These are phyloP conservation scores for Mycosphaerella arachidis DNA, from an alignment of 2,329 filamentous ascomycete species.

Conservation along the genomic window DNA sequence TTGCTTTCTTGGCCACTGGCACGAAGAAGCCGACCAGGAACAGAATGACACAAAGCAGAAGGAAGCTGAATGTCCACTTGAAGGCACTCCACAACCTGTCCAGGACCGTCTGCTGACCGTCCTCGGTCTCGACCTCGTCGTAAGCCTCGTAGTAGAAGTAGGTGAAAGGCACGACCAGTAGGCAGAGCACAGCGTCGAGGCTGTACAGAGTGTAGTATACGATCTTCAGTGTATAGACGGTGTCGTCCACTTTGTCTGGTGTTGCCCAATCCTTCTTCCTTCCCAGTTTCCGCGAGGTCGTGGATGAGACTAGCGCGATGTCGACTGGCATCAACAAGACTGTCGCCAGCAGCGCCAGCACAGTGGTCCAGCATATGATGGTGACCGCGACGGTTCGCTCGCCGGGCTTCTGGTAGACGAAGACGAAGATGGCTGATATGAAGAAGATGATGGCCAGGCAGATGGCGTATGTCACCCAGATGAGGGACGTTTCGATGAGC, in stretches of 20 bases:
- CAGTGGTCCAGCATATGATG: conserved; percentile 76
- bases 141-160: conserved; percentile 99
- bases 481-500: conserved; percentile 79
- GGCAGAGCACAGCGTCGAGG: conserved; percentile 81
- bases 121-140: conserved; percentile 80
- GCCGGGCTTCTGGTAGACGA: conserved; percentile 83
- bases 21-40: conserved; percentile 94
- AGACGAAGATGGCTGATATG: conserved; percentile 78
- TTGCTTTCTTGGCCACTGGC: conserved; percentile 65
- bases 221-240: conserved; percentile 74
- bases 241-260: conserved; percentile 69
- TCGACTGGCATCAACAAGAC: conserved; percentile 91
- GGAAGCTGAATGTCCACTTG: conserved; percentile 85
- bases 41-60: conserved; percentile 72
- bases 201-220: conserved; percentile 94
- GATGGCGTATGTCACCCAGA: conserved; percentile 90
- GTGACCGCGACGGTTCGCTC: conserved; percentile 81
- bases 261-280: conserved; percentile 94
- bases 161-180: conserved; percentile 86
- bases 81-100: conserved; percentile 75
- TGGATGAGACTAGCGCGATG: conserved; percentile 89
- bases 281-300: conserved; percentile 68
- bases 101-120: conserved; percentile 66
- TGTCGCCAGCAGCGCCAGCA: conserved; percentile 84
- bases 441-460: conserved; percentile 72